phyloP scores from a whole-genome alignment of 768 basidiomycete genomes.

The Suillus subalutaceus region DNA sequence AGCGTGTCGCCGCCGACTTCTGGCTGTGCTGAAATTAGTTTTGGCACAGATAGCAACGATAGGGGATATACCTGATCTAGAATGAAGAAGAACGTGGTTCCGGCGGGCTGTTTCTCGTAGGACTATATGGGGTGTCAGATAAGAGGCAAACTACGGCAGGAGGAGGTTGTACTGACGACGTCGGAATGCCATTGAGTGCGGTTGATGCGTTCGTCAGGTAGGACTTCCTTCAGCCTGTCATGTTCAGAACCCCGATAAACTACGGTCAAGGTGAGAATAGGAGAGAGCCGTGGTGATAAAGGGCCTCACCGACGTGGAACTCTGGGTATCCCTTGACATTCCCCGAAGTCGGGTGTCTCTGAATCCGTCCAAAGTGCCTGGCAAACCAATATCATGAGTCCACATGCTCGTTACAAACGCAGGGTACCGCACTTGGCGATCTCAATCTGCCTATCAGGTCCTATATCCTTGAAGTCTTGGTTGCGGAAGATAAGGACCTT shows the following conservation, averaged over 20 bases:
- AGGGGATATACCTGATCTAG: slow-evolving; percentile 43
- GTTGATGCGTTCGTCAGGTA: slow-evolving; percentile 44
- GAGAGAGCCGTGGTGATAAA: neutral
- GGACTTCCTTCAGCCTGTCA: slow-evolving; percentile 46
- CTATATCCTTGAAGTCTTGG: slow-evolving; percentile 64
- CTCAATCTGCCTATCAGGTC: slow-evolving; percentile 54
- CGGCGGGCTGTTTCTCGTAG: slow-evolving; percentile 58
- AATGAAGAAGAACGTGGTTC: slow-evolving; percentile 59
- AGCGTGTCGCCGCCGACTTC: slow-evolving; percentile 54
- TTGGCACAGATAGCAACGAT: neutral
- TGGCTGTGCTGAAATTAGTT: slow-evolving; percentile 27
- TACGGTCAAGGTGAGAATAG: slow-evolving; percentile 15
- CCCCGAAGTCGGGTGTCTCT: slow-evolving; percentile 49
- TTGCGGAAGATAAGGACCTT: slow-evolving; percentile 60
- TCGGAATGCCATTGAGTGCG: slow-evolving; percentile 58
- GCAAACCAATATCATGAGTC: neutral
- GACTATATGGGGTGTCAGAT: slow-evolving; percentile 33
- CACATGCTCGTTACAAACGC: neutral
- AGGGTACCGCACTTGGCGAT: slow-evolving; percentile 40
- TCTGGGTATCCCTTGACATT: slow-evolving; percentile 60
- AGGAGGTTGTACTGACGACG: slow-evolving; percentile 38
- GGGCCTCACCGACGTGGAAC: slow-evolving; percentile 53
- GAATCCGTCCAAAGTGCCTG: slow-evolving; percentile 50
- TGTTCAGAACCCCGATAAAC: slow-evolving; percentile 54
- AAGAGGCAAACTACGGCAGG: neutral